Evolutionary conservation across 2,329 filamentous ascomycete genomes (phyloP), one percentile per base, ranked within the genome.

Genomic region (Calonectria crousiana): DNA sequence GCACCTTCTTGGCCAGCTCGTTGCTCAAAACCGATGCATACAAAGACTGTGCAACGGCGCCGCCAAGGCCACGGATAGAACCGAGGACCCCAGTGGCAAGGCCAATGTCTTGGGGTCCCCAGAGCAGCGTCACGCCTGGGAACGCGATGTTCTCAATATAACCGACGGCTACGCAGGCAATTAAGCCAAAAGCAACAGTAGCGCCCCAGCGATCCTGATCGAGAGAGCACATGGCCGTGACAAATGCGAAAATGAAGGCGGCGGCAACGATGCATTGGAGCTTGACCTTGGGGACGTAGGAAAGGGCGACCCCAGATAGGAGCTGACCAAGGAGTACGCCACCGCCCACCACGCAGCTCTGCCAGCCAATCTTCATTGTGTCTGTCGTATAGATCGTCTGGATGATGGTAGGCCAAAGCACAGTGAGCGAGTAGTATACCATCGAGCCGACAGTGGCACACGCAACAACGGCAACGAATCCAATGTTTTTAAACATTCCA

Each of bases 101-200:
- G 20, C 87, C 87, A 56, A 88, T 88, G 74, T 88, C 87, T 74
- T 87, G 84, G 6, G 87, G 81, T 71, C 87, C 87, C 79, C 84
- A 87, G 52, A 89, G 83, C 13, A 87, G 83, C 2, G 86, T 85
- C 32, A 88, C 85, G 10, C 85, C 85, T 0, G 86, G 84, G 65
- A 87, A 82, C n/a, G 82, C 79, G 66, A 86, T 81, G 77, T 84
- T 86, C 73, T 86, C 85, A 68, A 86, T 81, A 75, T 82, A 85
- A 2, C 85, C 85, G 30, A 84, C 83, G 53, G 79, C 81, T 34
- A 80, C 75, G 64, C 80, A 81, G 11, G 79, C 83, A 10, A 86
- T 60, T 10, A 81, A 73, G 23, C 83, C 83, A 44, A 85, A 79
- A n/a, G 82, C 81, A 26, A 86, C 82, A 44, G 79, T 82, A 58